These are phyloP conservation scores for Coprinopsis strossmayeri DNA, from an alignment of 768 basidiomycete species.

Conservation along the genomic window DNA sequence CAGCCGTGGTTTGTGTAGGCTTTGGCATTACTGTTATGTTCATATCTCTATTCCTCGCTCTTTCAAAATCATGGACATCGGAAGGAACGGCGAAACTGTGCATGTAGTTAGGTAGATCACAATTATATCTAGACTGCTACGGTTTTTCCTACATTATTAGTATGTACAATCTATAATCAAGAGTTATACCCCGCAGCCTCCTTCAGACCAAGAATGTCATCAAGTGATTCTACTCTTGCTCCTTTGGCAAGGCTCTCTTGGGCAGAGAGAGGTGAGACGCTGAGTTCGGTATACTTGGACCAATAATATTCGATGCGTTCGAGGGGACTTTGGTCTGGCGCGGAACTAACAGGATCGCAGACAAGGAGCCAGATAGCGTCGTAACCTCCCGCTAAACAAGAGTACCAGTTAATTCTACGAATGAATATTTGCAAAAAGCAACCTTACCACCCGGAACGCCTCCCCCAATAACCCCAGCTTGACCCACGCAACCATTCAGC, in stretches of 20 bases:
- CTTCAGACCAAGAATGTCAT: slow-evolving; percentile 48
- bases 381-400: slow-evolving; percentile 79
- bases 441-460: slow-evolving; percentile 92
- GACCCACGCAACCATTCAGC: slow-evolving; percentile 67
- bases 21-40: slow-evolving; percentile 78
- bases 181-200: slow-evolving; percentile 21
- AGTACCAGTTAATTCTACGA: background rate
- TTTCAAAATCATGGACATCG: slow-evolving; percentile 72
- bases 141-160: slow-evolving; percentile 14
- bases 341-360: slow-evolving; percentile 46
- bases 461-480: slow-evolving; percentile 86
- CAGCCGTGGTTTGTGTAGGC: slow-evolving; percentile 60
- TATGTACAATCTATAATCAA: slow-evolving; percentile 4
- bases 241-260: slow-evolving; percentile 66
- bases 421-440: background rate
- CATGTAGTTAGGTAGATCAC: slow-evolving; percentile 19
- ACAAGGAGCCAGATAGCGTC: slow-evolving; percentile 95
- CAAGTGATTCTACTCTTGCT: slow-evolving; percentile 54
- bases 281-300: slow-evolving; percentile 52
- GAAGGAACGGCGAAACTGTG: slow-evolving; percentile 68
- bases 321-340: slow-evolving; percentile 43
- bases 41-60: slow-evolving; percentile 69
- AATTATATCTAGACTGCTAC: slow-evolving; percentile 7
- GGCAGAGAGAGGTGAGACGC: slow-evolving; percentile 67
- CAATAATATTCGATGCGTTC: slow-evolving; percentile 63